Percentiles rank a stretch among this genome's conserved stretches.
Evolutionary conservation across 208 protist species (phyloP).

Genomic region (Leishmania gerbilli): DNA sequence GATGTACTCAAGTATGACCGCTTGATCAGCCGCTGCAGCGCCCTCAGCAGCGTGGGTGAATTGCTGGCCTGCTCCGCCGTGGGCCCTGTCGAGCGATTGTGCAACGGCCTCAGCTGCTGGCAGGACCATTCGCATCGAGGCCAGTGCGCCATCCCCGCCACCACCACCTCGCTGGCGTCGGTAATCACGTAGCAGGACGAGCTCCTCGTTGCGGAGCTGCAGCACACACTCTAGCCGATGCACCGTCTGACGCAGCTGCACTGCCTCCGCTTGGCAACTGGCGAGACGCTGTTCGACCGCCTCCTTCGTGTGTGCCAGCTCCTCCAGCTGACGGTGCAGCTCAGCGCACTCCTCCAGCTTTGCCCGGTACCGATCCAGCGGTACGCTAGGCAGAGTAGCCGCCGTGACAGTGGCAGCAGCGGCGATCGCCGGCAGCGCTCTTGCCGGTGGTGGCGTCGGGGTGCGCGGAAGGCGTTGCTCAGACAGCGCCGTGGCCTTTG

Average conservation of each 20-base stretch:
- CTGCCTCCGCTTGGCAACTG: constrained; percentile 2
- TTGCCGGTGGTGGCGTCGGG: neutral
- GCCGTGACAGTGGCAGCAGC: neutral
- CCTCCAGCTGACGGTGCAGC: constrained; percentile 17
- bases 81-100: neutral
- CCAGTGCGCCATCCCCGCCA: neutral
- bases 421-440: neutral
- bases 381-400: neutral
- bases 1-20: constrained; percentile 9
- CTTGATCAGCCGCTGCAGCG: constrained; percentile 1
- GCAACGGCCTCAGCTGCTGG: neutral
- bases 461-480: neutral
- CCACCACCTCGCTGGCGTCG: constrained; percentile 5
- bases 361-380: constrained; percentile 17
- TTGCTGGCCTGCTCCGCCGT: neutral
- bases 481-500: neutral
- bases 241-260: constrained; percentile 12
- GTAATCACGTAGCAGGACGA: neutral
- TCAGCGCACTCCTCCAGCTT: constrained; percentile 32
- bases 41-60: neutral
- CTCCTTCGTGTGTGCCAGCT: constrained; percentile 5
- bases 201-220: neutral
- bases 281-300: constrained; percentile 5
- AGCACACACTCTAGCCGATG: constrained; percentile 10
- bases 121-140: neutral